Evolutionary conservation across 345 rosid genomes (phyloP), one percentile per base, ranked within the genome.

Genomic region (Eucalyptus cloeziana): DNA sequence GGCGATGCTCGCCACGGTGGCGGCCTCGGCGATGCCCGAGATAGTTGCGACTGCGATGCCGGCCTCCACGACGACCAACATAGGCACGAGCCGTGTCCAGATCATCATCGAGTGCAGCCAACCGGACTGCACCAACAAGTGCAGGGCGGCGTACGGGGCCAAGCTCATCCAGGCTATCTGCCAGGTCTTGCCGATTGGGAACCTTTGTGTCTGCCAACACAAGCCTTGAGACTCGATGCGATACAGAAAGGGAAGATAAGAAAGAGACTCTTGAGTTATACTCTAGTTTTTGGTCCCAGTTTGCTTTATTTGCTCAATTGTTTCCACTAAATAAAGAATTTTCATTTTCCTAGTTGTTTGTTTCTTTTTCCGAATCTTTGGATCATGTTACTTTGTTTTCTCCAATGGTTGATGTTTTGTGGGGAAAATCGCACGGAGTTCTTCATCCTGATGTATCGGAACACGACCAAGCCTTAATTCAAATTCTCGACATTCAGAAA

Each of bases 221-320:
- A 87, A 62, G 24, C 86, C 47, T 21, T 13, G 87, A 85, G 76
- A 71, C 49, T 67, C 49, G 86, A 76, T 21, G 83, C 83, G 43
- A 6, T 21, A 76, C 15, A 0, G 5, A 40, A 21, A 40, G 27
- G 1, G 47, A 1, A 21, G 27, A 76, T 0, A 24, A 40, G 2
- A 37, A 21, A 21, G 24, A 0, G 13, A 16, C 12, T 24, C 12
- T 14, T 4, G 22, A 69, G 80, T 69, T 17, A 19, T 37, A 37
- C 27, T 21, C 24, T 10, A 10, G 83, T 21, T 76, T 76, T 76
- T 76, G 83, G 83, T 76, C 27, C 47, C 7, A 40, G 27, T 19
- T 76, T 76, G 14, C 47, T 76, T 19, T 3, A 10, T n/a, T 64
- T 30, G 37, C 37, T 64, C 37, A 3, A n/a, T 13, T 16, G 37